Evolutionary conservation across 257 asterid species (phyloP), one percentile per base, ranked within the genome.

Genomic region (Salvia splendens): DNA sequence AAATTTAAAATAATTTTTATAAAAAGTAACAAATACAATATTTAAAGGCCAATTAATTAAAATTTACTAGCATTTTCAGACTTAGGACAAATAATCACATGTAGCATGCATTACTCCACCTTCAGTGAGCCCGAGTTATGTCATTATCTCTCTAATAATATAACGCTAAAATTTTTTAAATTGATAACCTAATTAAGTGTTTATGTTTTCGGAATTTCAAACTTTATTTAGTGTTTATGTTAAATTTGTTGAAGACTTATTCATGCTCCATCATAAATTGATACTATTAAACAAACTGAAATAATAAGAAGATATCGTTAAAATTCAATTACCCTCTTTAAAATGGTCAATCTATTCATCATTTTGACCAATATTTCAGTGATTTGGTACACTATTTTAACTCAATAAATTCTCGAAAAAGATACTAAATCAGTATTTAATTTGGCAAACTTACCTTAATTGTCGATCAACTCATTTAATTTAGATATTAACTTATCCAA

Each of bases 1-100:
- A 36, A 7, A 36, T 20, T 20, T 20, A 20, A 20, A 20, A 20
- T 20, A 20, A 20, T 1, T 20, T 20, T 20, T 20, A 0, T 20
- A 20, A 20, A 20, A 20, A 20, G 0, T 36, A 36, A 36, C 8
- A 36, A 7, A 36, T 8, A 51, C 1, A 20, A 20, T 17, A 17
- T 17, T 5, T 51, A 8, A 51, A 51, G 0, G 32, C 5, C 15
- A 5, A 33, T 55, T 55, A 11, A 45, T 12, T 55, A 35, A 8
- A 36, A 41, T 57, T 66, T 59, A 74, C 14, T 65, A 46, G 36
- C 50, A 41, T 73, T 66, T 30, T 41, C 47, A 42, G 60, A n/a
- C n/a, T n/a, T n/a, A n/a, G n/a, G n/a, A n/a, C n/a, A n/a, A n/a
- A n/a, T n/a, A 30, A 69, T 73, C 82, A 15, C 6, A 50, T 73